phyloP scores from a whole-genome alignment of 2,329 filamentous ascomycete genomes.

The Xylaria sp. region DNA sequence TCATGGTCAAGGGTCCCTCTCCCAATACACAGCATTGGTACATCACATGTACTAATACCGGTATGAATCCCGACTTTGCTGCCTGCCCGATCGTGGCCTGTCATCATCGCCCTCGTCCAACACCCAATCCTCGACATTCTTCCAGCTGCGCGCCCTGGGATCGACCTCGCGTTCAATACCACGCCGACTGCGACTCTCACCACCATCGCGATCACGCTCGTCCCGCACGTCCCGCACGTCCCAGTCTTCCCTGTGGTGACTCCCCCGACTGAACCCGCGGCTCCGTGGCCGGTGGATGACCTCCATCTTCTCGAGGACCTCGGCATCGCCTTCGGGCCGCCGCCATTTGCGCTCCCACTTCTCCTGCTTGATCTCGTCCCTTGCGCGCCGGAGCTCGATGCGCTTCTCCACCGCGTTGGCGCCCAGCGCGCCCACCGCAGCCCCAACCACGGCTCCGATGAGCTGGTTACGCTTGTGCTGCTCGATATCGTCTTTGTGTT shows the following conservation, averaged over 20 bases:
- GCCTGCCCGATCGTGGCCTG: slow-evolving; percentile 32
- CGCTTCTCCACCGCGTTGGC: slow-evolving; percentile 55
- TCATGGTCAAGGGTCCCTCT: neutral
- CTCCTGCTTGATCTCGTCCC: slow-evolving; percentile 42
- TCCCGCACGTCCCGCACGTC: slow-evolving; percentile 36
- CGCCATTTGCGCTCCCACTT: slow-evolving; percentile 44
- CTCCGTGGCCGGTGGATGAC: slow-evolving; percentile 41
- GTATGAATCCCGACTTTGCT: slow-evolving; percentile 36
- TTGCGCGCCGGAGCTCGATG: slow-evolving; percentile 46
- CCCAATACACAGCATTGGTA: neutral
- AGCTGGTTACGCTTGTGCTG: slow-evolving; percentile 51
- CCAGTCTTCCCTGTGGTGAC: neutral
- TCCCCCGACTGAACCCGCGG: slow-evolving; percentile 20
- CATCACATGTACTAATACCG: slow-evolving; percentile 33
- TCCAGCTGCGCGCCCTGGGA: slow-evolving; percentile 48
- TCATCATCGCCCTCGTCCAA: slow-evolving; percentile 39
- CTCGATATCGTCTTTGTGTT: slow-evolving; percentile 44
- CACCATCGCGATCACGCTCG: slow-evolving; percentile 17
- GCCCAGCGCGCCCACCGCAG: slow-evolving; percentile 64
- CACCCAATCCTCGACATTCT: slow-evolving; percentile 50
- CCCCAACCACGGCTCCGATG: slow-evolving; percentile 63
- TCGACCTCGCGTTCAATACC: slow-evolving; percentile 47
- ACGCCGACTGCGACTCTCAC: slow-evolving; percentile 19
- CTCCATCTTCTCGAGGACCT: slow-evolving; percentile 39
- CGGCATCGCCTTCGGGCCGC: slow-evolving; percentile 27